A percentile compares a stretch with the other conserved stretches of the same genome.
Evolutionary conservation across 108 stramenopile species (phyloP).

Genomic region (Cyclostephanos tholiformis): DNA sequence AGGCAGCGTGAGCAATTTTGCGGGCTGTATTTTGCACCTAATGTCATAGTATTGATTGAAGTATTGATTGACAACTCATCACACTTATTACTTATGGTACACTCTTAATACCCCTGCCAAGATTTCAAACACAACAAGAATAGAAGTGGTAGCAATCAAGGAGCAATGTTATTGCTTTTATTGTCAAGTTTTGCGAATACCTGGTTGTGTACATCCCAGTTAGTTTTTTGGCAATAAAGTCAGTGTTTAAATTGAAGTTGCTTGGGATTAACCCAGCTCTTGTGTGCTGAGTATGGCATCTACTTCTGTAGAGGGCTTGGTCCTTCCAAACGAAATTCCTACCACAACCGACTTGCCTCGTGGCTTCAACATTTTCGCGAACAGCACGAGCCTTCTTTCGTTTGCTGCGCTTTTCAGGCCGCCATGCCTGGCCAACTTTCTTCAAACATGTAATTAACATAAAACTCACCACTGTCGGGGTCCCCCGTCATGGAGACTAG

Average conservation of each 20-base stretch:
- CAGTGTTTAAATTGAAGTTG: conserved; percentile 10
- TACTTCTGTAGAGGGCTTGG: conserved; percentile 25
- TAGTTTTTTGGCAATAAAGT: conserved; percentile 22
- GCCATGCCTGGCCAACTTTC: conserved; percentile 9
- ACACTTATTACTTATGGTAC: too few relatives aligned
- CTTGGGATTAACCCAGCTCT: conserved; percentile 14
- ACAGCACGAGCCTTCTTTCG: not conserved
- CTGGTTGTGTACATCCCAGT: conserved; percentile 7
- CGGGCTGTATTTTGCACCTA: too few relatives aligned
- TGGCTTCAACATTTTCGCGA: not conserved
- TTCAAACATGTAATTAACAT: conserved; percentile 2
- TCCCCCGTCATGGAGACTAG: conserved; percentile 22
- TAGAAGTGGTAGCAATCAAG: conserved; percentile 2
- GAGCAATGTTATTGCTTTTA: conserved; percentile 10
- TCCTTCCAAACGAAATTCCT: conserved; percentile 26
- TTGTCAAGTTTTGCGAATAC: conserved; percentile 19
- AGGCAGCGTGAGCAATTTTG: too few relatives aligned
- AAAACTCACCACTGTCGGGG: conserved; percentile 12
- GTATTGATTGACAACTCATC: too few relatives aligned
- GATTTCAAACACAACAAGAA: not conserved
- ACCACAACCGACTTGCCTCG: conserved; percentile 22
- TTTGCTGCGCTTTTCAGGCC: not conserved
- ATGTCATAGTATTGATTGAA: too few relatives aligned
- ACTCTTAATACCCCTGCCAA: too few relatives aligned
- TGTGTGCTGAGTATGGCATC: conserved; percentile 30